These are phyloP conservation scores for Grosmannia huntii DNA, from an alignment of 2,329 filamentous ascomycete species.

Conservation along the genomic window DNA sequence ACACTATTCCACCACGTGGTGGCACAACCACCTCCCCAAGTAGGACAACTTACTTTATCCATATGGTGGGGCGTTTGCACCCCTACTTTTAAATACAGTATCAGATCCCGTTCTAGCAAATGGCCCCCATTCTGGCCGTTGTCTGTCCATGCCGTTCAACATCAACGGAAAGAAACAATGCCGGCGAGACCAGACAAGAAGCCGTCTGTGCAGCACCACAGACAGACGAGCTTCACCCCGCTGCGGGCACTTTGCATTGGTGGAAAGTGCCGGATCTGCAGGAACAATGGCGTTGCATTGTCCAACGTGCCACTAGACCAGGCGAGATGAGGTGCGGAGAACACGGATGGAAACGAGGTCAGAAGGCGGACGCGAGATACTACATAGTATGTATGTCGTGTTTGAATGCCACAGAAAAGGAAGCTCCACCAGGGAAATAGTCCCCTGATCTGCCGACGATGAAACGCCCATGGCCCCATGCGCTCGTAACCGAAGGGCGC, in stretches of 20 bases:
- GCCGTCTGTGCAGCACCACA: no score
- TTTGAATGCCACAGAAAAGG: neutral
- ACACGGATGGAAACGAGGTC: neutral
- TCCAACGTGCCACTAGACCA: neutral
- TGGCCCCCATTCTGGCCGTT: no score
- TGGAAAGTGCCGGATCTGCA: neutral
- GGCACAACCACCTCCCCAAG: neutral
- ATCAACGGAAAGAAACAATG: no score
- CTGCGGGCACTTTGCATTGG: no score
- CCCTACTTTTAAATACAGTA: neutral
- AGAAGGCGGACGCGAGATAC: neutral
- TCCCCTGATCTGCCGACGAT: neutral
- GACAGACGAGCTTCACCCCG: no score
- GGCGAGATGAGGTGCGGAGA: neutral
- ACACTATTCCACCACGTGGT: neutral
- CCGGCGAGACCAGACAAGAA: no score
- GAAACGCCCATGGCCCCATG: neutral
- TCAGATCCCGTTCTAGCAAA: no score
- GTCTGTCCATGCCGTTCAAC: no score
- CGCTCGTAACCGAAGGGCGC: neutral
- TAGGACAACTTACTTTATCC: neutral
- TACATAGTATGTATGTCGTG: no score
- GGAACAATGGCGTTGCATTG: neutral
- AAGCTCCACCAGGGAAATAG: neutral
- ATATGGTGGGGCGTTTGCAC: neutral